Conservation (phyloP, 164 flowering plant species). For the Euptelea pleiosperma region DNA sequence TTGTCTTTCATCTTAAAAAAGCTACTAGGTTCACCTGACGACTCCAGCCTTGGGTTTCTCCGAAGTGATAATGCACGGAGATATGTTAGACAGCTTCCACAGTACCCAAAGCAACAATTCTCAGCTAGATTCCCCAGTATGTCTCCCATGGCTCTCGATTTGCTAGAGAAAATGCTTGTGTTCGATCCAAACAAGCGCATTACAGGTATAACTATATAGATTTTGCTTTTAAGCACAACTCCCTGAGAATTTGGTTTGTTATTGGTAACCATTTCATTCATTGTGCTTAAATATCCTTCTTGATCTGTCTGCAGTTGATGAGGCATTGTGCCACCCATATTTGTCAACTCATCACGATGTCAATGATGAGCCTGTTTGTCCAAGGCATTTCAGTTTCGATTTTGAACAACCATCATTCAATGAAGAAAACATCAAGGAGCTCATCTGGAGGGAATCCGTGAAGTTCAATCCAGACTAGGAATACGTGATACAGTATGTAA, state of each 20-base stretch:
- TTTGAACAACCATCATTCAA: constrained; percentile 81
- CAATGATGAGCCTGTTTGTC: constrained; percentile 78
- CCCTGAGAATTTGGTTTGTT: neutral
- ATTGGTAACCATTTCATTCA: neutral
- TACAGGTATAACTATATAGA: constrained; percentile 52
- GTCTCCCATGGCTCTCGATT: constrained; percentile 64
- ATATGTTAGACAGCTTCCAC: constrained; percentile 82
- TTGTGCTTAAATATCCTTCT: neutral
- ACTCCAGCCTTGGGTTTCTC: constrained; percentile 82
- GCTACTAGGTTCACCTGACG: constrained; percentile 91
- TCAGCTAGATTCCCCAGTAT: constrained; percentile 55
- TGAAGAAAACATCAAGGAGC: constrained; percentile 82
- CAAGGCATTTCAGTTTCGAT: constrained; percentile 63
- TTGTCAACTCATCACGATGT: constrained; percentile 73
- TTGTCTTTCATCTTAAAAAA: constrained; percentile 21
- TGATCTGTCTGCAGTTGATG: constrained; percentile 52
- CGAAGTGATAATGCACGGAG: constrained; percentile 86
- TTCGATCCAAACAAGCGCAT: constrained; percentile 85
- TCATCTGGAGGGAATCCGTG: constrained; percentile 77
- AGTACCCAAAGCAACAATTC: constrained; percentile 66
- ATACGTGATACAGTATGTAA: neutral
- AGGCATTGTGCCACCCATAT: constrained; percentile 86
- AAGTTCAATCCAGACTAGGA: constrained; percentile 68
- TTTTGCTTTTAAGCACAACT: neutral
- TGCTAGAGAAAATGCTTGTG: constrained; percentile 87